Base-by-base conservation (phyloP, 2,329 filamentous ascomycete species). In the Aaosphaeria pasadenensis region DNA sequence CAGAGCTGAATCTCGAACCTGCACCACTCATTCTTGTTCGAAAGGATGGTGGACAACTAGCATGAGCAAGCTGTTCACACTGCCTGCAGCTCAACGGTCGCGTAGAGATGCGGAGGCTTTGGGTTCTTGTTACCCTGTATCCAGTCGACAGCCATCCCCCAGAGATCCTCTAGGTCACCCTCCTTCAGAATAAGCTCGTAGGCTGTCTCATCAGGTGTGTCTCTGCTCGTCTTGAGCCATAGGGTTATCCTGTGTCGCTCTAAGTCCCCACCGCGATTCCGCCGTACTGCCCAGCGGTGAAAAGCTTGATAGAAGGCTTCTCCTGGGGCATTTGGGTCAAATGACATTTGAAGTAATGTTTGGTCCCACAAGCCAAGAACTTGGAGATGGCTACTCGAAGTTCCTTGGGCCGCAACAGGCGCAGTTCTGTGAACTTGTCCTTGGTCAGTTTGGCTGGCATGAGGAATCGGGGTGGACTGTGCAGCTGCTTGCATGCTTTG, bases 51-150 rank as follows among this genome's bases (percentile, higher is more conserved):
- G 17, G 3, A 24, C 17, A 3, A 24, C 17, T 24, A 24, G 17
- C 2, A 24, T 24, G 17, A 44, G 42, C 31, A 44, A 44, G 42
- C 42, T 36, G n/a, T 44, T 44, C 42, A 44, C 36, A n/a, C 42
- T 24, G 43, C 43, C 39, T 45, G 33, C 3, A 45, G 11, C 43
- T 45, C 43, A 45, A 45, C 43, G 13, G 43, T 45, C 17, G 43
- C 43, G 32, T 45, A 45, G 30, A 45, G 43, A 45, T 45, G 43
- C 43, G 43, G 43, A 45, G 43, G 33, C 35, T 45, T 45, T 45
- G 43, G 43, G 43, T 30, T 45, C 5, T 45, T 45, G 39, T 45
- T 45, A 17, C 39, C 43, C 35, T 45, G 43, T 45, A 45, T 45
- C 43, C 43, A 45, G 43, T 45, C 43, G 33, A 45, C 43, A 39